These are phyloP conservation scores for Rhodotorula sphaerocarpa DNA, from an alignment of 768 basidiomycete genomes.

Conservation along the genomic window DNA sequence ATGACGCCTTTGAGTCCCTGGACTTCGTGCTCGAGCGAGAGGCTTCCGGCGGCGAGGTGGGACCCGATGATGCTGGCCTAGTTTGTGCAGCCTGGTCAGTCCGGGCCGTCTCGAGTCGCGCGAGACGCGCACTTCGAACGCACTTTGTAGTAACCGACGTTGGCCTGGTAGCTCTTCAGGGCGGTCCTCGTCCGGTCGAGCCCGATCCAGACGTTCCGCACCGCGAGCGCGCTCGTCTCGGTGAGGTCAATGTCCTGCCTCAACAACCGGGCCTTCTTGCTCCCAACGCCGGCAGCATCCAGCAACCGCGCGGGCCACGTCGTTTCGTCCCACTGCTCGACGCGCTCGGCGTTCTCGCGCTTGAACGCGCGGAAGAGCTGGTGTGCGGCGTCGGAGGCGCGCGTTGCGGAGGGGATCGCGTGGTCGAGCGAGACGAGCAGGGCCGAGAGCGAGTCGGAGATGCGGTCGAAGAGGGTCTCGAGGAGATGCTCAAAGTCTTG, in stretches of 20 bases:
- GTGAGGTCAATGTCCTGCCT: slow-evolving; percentile 36
- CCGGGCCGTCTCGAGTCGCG: not conserved
- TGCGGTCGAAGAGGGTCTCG: slow-evolving; percentile 33
- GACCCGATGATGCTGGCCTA: slow-evolving; percentile 39
- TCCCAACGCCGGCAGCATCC: not conserved
- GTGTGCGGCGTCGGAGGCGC: slow-evolving; percentile 32
- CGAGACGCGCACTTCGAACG: not conserved
- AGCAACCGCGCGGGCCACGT: slow-evolving; percentile 8
- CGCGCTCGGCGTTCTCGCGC: slow-evolving; percentile 4
- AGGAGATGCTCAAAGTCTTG: slow-evolving; percentile 27
- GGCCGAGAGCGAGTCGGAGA: slow-evolving; percentile 26
- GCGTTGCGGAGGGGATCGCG: slow-evolving; percentile 35
- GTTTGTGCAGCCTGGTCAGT: not conserved
- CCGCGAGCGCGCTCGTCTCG: slow-evolving; percentile 25
- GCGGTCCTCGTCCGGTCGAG: slow-evolving; percentile 36
- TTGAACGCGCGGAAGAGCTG: slow-evolving; percentile 25
- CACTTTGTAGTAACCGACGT: slow-evolving; percentile 34
- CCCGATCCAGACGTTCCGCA: slow-evolving; percentile 25
- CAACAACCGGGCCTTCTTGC: slow-evolving; percentile 29
- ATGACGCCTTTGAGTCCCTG: slow-evolving; percentile 26
- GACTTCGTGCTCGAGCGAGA: slow-evolving; percentile 38
- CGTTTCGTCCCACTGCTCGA: slow-evolving; percentile 11
- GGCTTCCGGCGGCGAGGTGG: slow-evolving; percentile 28
- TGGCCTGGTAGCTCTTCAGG: slow-evolving; percentile 22
- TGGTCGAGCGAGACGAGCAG: slow-evolving; percentile 37